Percentiles rank a stretch among this genome's conserved stretches.
phyloP scores from a whole-genome alignment of 139 green algal species.

The Raphidocelis subcapitata region DNA sequence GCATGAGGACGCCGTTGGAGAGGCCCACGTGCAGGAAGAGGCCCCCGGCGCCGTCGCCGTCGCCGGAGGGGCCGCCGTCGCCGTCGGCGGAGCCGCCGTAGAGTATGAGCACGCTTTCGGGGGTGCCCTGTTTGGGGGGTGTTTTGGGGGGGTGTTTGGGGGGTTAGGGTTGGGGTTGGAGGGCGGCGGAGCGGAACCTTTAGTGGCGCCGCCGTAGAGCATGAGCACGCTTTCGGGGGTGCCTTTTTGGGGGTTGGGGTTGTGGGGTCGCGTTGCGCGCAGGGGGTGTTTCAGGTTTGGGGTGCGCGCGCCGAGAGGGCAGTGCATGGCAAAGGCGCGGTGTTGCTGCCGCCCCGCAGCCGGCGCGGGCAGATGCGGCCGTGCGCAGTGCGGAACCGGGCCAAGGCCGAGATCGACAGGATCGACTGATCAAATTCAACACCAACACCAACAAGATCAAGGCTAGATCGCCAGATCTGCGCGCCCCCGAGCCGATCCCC shows the following conservation, averaged over 20 bases:
- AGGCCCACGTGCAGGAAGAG: constrained; percentile 95
- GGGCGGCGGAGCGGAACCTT: no score
- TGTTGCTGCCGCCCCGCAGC: no score
- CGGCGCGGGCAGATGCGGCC: no score
- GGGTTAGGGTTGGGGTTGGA: no score
- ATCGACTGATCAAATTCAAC: neutral
- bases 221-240: no score
- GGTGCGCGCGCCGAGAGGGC: no score
- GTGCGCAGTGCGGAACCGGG: neutral
- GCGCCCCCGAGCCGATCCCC: neutral
- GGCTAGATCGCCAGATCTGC: neutral
- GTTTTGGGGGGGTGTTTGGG: no score
- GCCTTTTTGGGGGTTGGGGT: no score
- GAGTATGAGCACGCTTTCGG: constrained; percentile 77
- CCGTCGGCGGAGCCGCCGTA: constrained; percentile 44
- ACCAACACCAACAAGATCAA: neutral
- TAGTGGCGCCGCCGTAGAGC: no score
- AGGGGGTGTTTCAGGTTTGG: no score
- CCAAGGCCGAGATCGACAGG: neutral
- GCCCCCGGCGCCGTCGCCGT: constrained; percentile 30
- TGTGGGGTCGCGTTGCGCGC: no score
- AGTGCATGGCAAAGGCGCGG: no score
- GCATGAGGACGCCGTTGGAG: constrained; percentile 91
- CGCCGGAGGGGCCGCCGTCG: constrained; percentile 35
- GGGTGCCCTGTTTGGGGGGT: constrained; percentile 49